These are phyloP conservation scores for Colletotrichum sp. DNA, from an alignment of 2,329 filamentous ascomycete species.

Conservation along the genomic window DNA sequence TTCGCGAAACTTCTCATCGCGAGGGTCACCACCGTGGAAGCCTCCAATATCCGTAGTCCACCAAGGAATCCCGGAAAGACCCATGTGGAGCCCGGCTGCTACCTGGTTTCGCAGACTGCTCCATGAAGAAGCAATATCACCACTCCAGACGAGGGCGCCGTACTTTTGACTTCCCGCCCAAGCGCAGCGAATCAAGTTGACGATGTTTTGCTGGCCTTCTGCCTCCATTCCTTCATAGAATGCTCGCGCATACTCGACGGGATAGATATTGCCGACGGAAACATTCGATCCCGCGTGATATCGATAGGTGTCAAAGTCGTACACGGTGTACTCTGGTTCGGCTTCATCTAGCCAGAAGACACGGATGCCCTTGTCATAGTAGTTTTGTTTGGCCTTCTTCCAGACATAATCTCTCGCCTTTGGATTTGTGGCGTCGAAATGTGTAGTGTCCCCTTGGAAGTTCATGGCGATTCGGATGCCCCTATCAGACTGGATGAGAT, in stretches of 20 bases:
- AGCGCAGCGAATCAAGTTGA: constrained; percentile 56
- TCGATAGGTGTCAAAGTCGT: constrained; percentile 71
- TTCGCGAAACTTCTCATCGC: constrained; percentile 61
- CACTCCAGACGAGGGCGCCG: constrained; percentile 69
- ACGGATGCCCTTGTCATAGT: constrained; percentile 65
- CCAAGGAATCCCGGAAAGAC: constrained; percentile 66
- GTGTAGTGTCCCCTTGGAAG: constrained; percentile 60
- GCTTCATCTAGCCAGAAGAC: constrained; percentile 74
- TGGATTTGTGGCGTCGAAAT: constrained; percentile 69
- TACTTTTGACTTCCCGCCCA: constrained; percentile 65
- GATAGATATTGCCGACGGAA: constrained; percentile 63
- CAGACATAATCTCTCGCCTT: constrained; percentile 63
- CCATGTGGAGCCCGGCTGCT: constrained; percentile 69
- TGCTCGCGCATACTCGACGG: constrained; percentile 58
- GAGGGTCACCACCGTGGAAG: constrained; percentile 68
- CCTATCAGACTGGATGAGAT: constrained; percentile 64
- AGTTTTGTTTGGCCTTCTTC: constrained; percentile 62
- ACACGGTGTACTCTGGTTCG: constrained; percentile 67
- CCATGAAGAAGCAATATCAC: constrained; percentile 71
- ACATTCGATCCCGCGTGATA: constrained; percentile 50
- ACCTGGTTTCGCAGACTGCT: constrained; percentile 62
- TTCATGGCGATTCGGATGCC: constrained; percentile 64
- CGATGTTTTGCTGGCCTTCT: constrained; percentile 58
- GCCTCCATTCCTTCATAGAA: constrained; percentile 64
- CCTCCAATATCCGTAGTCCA: constrained; percentile 76